Conservation (phyloP, 2,329 filamentous ascomycete genomes). For the Talaromyces sp. region DNA sequence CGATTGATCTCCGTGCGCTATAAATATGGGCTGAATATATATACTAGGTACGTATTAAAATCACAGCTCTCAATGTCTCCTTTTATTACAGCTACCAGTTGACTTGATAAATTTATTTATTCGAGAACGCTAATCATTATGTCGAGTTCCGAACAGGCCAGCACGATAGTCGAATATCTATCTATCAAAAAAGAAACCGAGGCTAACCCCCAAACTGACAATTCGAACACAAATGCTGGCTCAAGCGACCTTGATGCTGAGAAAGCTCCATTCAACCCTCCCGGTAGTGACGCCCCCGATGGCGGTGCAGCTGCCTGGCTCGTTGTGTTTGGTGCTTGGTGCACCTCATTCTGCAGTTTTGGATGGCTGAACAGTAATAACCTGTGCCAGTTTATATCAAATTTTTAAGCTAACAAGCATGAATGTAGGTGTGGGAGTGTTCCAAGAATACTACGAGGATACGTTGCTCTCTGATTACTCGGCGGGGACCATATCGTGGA, state of each 20-base stretch:
- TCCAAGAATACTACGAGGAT: conserved; percentile 56
- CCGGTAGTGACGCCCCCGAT: conserved; percentile 9
- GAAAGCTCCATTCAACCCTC: neutral
- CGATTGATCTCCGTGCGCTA: neutral
- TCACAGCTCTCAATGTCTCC: neutral
- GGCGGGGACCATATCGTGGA: conserved; percentile 54
- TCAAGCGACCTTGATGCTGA: neutral
- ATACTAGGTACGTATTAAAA: neutral
- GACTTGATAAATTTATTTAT: neutral
- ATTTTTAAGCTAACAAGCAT: neutral
- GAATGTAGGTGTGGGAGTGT: conserved; percentile 47
- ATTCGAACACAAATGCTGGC: neutral
- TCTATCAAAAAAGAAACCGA: neutral
- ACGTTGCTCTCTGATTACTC: conserved; percentile 44
- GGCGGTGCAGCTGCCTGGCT: conserved; percentile 23
- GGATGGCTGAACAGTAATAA: conserved; percentile 47
- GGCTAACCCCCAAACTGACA: neutral
- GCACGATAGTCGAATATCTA: neutral
- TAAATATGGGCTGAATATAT: neutral
- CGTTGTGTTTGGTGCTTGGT: conserved; percentile 20
- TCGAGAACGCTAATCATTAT: neutral
- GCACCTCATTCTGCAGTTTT: conserved; percentile 24
- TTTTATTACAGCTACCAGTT: neutral
- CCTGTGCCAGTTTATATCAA: neutral
- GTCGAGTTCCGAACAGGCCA: neutral